Evolutionary conservation across 179 eudicot species (phyloP), one percentile per base, ranked within the genome.

Genomic region (Carnegiea gigantea): DNA sequence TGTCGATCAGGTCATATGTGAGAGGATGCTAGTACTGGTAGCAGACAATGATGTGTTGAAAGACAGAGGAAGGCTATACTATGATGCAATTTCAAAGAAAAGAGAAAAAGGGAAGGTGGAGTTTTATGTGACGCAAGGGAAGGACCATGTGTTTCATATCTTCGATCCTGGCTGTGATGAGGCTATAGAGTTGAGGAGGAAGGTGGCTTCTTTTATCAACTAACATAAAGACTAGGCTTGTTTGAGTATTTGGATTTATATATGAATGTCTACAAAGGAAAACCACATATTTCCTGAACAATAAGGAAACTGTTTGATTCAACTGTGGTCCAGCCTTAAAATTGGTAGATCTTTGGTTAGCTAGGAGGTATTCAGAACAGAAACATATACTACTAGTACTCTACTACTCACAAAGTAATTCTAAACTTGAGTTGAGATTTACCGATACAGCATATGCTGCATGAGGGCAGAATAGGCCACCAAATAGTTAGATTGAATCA

Each of bases 121-220:
- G 86, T 57, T 86, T 44, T 77, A 82, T 83, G 94, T 86, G 70
- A 44, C 86, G 7, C 1, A 80, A 81, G 92, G 90, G 38, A 86
- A 90, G 78, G 89, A 81, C 59, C 93, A 93, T 85, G 91, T 91
- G 13, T 93, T 93, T 76, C 86, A 89, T 44, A 72, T 91, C 28
- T 77, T 86, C 33, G 79, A 87, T 77, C 88, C 86, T n/a, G 48
- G 59, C 11, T 48, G 86, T 46, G 82, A 80, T 0, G 87, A 86
- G 10, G 86, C 91, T 33, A 30, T 53, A 6, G 73, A 77, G 43
- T 73, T 89, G 82, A 78, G 83, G 76, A 88, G 73, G 26, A 60
- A 76, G 28, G 24, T 82, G 62, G 86, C 86, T 79, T 59, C 76
- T 57, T 89, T 89, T 65, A 81, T 89, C 70, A 90, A 88, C 76